Evolutionary conservation across 768 basidiomycete genomes (phyloP), one percentile per base, ranked within the genome.

Genomic region (Suillus subaureus): DNA sequence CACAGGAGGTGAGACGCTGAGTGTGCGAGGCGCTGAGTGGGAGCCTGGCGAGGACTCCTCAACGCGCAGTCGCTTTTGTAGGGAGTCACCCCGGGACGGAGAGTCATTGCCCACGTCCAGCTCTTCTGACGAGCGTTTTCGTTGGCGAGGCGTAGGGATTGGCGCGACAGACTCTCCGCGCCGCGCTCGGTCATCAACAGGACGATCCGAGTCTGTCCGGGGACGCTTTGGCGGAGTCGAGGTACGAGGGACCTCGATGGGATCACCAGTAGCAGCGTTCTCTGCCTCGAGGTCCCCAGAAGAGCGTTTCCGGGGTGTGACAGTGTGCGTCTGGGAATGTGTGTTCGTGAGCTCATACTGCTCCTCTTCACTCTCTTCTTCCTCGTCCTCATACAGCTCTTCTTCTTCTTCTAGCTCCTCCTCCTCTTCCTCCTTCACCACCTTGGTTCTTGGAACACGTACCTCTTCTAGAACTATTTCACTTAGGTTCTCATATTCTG

Each of bases 51-150:
- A 64, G 5, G 65, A 42, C 37, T 62, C 61, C 7, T 75, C 75
- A 6, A 77, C 66, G 9, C 75, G 76, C 49, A 77, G 52, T 4
- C 75, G 75, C 57, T 76, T 76, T 64, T 75, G 74, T 21, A 64
- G 23, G 16, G 39, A 64, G 43, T 52, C 62, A 15, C 70, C 64
- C 8, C 69, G 45, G 2, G 68, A 67, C 35, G 66, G 71, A 3
- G 67, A 69, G 18, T 66, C 56, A 3, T 65, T 67, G 39, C 61
- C 56, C 33, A 69, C 54, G 0, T 83, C 81, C 26, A 85, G 74
- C 68, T 86, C 85, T 67, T 85, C 84, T 39, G 84, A 86, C 42
- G 81, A 80, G 26, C 85, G 80, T 67, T 86, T 86, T 64, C 79
- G 75, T 69, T 79, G 72, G 23, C 79, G 75, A 21, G 70, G 70